Percentiles rank a stretch among this genome's conserved stretches.
Evolutionary conservation across 2,329 filamentous ascomycete species (phyloP).

Genomic region (Aureobasidium mangrovei): DNA sequence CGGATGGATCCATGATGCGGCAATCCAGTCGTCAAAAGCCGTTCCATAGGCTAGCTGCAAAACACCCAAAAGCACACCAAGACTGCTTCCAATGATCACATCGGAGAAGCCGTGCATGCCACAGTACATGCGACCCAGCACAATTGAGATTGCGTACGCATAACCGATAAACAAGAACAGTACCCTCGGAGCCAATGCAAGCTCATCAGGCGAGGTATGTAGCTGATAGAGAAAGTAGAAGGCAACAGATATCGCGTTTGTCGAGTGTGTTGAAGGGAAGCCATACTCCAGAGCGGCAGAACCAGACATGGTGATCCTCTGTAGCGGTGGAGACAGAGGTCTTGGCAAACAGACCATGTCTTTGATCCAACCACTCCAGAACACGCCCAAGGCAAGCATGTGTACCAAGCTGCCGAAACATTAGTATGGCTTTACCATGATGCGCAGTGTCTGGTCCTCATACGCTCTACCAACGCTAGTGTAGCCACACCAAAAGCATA

Average conservation of each 20-base stretch:
- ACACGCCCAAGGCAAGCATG: slow-evolving; percentile 60
- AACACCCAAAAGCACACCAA: slow-evolving; percentile 59
- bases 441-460: slow-evolving; percentile 27
- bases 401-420: slow-evolving; percentile 32
- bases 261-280: slow-evolving; percentile 93
- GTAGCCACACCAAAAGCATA: slow-evolving; percentile 94
- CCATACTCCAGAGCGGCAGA: slow-evolving; percentile 93
- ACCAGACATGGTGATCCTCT: slow-evolving; percentile 95
- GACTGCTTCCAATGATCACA: slow-evolving; percentile 67
- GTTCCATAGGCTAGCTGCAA: slow-evolving; percentile 48
- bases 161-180: slow-evolving; percentile 58
- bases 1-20: slow-evolving; percentile 55
- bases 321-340: slow-evolving; percentile 81
- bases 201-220: slow-evolving; percentile 53
- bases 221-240: slow-evolving; percentile 71
- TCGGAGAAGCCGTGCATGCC: slow-evolving; percentile 98
- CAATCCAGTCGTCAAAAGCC: slow-evolving; percentile 61
- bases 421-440: background rate
- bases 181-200: slow-evolving; percentile 40
- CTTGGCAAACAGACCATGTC: slow-evolving; percentile 88
- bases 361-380: slow-evolving; percentile 78
- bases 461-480: slow-evolving; percentile 79
- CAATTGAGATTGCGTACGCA: slow-evolving; percentile 80
- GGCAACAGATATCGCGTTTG: slow-evolving; percentile 90
- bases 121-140: slow-evolving; percentile 87